A percentile compares a stretch with the other conserved stretches of the same genome.
phyloP scores from a whole-genome alignment of 2,329 filamentous ascomycete species.

The Ophiocordyceps unilateralis region DNA sequence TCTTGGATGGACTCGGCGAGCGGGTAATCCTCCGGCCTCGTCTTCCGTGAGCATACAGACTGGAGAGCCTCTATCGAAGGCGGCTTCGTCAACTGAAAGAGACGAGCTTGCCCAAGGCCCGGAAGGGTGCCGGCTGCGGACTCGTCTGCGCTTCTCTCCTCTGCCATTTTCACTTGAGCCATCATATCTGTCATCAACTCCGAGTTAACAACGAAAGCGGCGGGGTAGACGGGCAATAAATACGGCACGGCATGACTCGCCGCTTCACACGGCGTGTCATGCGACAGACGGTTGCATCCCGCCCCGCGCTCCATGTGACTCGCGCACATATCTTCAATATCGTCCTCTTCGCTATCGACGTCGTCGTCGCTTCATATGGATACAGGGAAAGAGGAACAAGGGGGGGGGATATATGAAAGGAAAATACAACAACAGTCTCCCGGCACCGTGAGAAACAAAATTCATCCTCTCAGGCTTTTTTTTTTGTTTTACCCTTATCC shows the following conservation, averaged over 20 bases:
- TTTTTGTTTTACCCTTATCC: background rate
- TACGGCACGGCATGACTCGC: too few species aligned
- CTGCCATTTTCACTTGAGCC: background rate
- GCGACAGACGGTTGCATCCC: too few species aligned
- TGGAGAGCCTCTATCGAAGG: background rate
- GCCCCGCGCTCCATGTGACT: too few species aligned
- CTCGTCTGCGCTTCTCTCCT: too few species aligned
- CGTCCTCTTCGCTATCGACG: background rate
- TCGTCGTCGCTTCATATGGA: background rate
- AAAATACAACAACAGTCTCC: background rate
- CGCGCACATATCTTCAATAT: too few species aligned
- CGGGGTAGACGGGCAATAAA: too few species aligned
- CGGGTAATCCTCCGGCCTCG: background rate
- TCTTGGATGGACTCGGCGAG: background rate
- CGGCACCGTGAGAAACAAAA: background rate
- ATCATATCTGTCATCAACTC: too few species aligned
- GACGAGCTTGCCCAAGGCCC: background rate
- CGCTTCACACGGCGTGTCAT: too few species aligned
- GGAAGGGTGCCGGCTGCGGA: background rate
- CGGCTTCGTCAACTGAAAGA: background rate
- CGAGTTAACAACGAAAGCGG: too few species aligned
- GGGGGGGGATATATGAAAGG: background rate
- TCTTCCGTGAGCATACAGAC: background rate
- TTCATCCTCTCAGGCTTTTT: background rate
- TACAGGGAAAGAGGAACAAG: background rate